A percentile compares a stretch with the other conserved stretches of the same genome.
phyloP scores from a whole-genome alignment of 208 protist genomes.

The Acanthamoeba castellanii region DNA sequence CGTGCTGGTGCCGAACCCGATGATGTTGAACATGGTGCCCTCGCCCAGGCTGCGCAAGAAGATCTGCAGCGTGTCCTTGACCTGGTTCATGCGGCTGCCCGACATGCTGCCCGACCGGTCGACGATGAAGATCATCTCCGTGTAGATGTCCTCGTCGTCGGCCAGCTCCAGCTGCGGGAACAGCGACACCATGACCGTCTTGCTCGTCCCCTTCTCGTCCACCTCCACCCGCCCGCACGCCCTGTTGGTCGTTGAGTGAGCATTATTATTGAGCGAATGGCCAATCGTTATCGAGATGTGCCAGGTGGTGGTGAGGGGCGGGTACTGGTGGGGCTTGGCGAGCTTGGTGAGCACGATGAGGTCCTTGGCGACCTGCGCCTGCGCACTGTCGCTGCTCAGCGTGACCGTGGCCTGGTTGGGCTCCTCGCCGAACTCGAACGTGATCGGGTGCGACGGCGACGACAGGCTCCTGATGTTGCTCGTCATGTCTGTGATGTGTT shows the following conservation, averaged over 20 bases:
- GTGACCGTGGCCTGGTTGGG: not conserved
- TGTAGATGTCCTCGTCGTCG: slow-evolving; percentile 75
- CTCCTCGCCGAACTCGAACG: slow-evolving; percentile 56
- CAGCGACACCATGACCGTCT: slow-evolving; percentile 67
- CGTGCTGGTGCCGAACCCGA: slow-evolving; percentile 73
- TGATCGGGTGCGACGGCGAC: slow-evolving; percentile 43
- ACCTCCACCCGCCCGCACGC: slow-evolving; percentile 52
- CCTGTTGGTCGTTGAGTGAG: too few species aligned
- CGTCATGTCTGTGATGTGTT: slow-evolving; percentile 64
- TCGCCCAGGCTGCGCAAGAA: slow-evolving; percentile 71
- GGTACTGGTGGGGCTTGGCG: slow-evolving; percentile 64
- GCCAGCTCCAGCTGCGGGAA: slow-evolving; percentile 66
- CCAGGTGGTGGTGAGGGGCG: too few species aligned
- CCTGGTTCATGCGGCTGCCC: slow-evolving; percentile 63
- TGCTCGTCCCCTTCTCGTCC: slow-evolving; percentile 65
- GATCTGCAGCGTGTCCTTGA: slow-evolving; percentile 76
- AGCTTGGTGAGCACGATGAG: slow-evolving; percentile 64
- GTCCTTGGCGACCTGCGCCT: not conserved
- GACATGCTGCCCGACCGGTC: slow-evolving; percentile 77
- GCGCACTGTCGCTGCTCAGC: not conserved
- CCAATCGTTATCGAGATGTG: too few species aligned
- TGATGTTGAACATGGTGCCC: slow-evolving; percentile 78
- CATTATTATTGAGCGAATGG: too few species aligned
- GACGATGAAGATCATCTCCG: slow-evolving; percentile 78
- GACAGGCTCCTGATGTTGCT: not conserved